These are phyloP conservation scores for Rhododendron vialii DNA, from an alignment of 148 eudicot species.

Conservation along the genomic window DNA sequence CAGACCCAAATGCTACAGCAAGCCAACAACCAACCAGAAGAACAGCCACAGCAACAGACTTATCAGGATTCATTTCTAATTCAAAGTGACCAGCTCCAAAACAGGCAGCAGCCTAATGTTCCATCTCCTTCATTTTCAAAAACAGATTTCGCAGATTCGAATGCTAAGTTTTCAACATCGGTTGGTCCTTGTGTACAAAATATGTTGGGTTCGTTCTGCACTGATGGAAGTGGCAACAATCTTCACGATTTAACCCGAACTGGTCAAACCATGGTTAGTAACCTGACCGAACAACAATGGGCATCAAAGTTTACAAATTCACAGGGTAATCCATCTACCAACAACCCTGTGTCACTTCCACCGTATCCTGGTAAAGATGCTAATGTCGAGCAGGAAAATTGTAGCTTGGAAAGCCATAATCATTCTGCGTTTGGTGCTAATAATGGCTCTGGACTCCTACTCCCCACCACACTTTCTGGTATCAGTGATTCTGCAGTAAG, in stretches of 20 bases:
- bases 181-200: slow-evolving; percentile 50
- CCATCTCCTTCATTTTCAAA: slow-evolving; percentile 58
- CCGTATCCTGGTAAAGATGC: slow-evolving; percentile 72
- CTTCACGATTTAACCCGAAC: slow-evolving; percentile 52
- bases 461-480: slow-evolving; percentile 75
- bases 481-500: slow-evolving; percentile 40
- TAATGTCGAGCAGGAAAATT: slow-evolving; percentile 52
- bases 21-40: slow-evolving; percentile 42
- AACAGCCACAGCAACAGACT: slow-evolving; percentile 40
- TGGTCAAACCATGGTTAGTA: slow-evolving; percentile 45
- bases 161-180: slow-evolving; percentile 38
- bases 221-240: slow-evolving; percentile 62
- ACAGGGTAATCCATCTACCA: slow-evolving; percentile 46
- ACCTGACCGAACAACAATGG: slow-evolving; percentile 61
- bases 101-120: slow-evolving; percentile 46
- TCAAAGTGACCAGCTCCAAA: slow-evolving; percentile 46
- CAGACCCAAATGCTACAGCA: slow-evolving; percentile 65
- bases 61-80: slow-evolving; percentile 55
- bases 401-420: slow-evolving; percentile 65
- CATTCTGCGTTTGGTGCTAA: slow-evolving; percentile 59
- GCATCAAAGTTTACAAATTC: slow-evolving; percentile 45
- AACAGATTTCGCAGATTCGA: slow-evolving; percentile 36
- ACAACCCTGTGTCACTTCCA: slow-evolving; percentile 55
- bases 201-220: slow-evolving; percentile 49
- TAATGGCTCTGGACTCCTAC: slow-evolving; percentile 74